Conservation (phyloP, 2,329 filamentous ascomycete species). For the Celoporthe dispersa region DNA sequence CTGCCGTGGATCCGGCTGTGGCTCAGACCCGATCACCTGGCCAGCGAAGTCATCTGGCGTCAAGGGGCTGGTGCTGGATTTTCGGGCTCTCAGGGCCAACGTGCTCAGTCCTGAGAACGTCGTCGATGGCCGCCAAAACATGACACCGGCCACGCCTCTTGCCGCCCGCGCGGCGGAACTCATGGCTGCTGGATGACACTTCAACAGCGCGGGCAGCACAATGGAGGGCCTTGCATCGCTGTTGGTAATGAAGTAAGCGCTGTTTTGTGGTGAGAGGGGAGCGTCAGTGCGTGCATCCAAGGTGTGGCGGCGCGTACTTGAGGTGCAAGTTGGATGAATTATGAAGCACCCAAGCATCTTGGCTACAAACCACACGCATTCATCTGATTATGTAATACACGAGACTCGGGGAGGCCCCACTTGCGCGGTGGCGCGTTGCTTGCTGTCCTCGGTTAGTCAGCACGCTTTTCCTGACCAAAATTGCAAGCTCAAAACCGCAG, state of each 20-base stretch:
- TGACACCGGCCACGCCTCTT: background rate
- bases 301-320: background rate
- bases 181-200: background rate
- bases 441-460: background rate
- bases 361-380: too few relatives aligned
- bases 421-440: background rate
- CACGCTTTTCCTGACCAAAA: slow-evolving; percentile 4
- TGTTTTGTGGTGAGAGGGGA: background rate
- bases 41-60: background rate
- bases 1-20: background rate
- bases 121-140: background rate
- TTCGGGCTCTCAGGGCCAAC: background rate
- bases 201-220: background rate
- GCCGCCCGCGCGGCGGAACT: background rate
- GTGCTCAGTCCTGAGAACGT: background rate
- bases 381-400: background rate
- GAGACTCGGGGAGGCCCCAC: background rate
- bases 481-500: background rate
- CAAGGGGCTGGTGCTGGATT: background rate
- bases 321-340: too few relatives aligned
- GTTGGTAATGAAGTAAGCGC: background rate
- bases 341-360: background rate
- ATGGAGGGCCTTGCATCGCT: background rate
- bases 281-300: background rate
- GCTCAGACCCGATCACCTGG: background rate